Evolutionary conservation across 495 filamentous ascomycete genomes (phyloP), one percentile per base, ranked within the genome.

Genomic region (Aspergillus asperescens): DNA sequence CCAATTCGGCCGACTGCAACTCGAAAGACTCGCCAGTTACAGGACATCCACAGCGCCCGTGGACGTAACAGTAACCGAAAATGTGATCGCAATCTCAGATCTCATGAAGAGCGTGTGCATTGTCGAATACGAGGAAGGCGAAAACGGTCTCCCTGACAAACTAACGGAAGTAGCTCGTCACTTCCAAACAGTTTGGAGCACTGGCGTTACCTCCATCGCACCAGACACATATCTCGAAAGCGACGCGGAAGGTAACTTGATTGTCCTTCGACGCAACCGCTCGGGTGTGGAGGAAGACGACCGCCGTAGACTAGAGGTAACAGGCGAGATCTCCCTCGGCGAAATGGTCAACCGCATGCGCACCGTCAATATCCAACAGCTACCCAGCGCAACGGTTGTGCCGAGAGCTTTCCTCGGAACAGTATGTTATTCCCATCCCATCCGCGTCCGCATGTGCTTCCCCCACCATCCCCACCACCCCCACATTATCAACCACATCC

Each of bases 21-120:
- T 97, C 25, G 77, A 75, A 27, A 89, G 84, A 61, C 55, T 84
- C 7, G 85, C 85, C 35, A 81, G 79, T 9, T 96, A 88, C 64
- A 80, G 89, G 15, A 86, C 88, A 10, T 82, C 90, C 16, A 95
- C 89, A 0, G 87, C 87, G 24, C 94, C 93, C 1, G 81, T 94
- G 22, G 88, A 94, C 61, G 55, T 99, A n/a, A 77, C 82, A 10
- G 77, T 95, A 8, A 75, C 76, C 13, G 81, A 70, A 12, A 78
- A 86, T 50, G 7, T 80, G 23, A 92, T 97, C 55, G 87, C 87
- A 0, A 83, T 99, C 4, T 88, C 84, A 1, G 93, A 99, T 59
- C 72, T 99, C 32, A 97, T 95, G 90, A 96, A 96, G 73, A 92
- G 87, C 27, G 72, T 93, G 31, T 86, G 86, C 13, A 64, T 97